Evolutionary conservation across 164 flowering plant species (phyloP).

Genomic region (Piper longum): DNA sequence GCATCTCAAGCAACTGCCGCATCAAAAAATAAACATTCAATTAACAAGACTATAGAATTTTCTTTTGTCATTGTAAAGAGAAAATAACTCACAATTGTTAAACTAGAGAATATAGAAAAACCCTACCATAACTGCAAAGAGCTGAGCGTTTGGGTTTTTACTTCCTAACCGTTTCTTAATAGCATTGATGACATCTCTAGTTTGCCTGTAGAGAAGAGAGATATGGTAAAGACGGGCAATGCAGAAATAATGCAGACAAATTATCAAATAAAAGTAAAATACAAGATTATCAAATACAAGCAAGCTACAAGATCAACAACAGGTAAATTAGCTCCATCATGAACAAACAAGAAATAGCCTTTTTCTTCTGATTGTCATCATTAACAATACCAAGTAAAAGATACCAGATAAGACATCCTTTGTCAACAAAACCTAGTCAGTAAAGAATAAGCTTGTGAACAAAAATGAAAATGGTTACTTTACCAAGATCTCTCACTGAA

Average conservation of each 20-base stretch:
- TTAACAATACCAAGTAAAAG: neutral
- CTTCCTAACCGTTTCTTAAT: conserved; percentile 70
- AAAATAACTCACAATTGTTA: no score
- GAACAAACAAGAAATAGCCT: neutral
- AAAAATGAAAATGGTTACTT: no score
- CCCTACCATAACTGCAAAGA: conserved; percentile 62
- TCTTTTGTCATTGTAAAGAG: no score
- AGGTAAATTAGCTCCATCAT: neutral
- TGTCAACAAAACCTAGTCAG: neutral
- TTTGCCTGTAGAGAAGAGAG: conserved; percentile 35
- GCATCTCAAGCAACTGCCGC: conserved; percentile 80
- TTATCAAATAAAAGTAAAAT: no score
- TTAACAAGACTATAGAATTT: neutral
- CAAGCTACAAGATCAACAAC: neutral
- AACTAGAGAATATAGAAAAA: neutral
- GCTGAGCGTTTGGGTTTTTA: conserved; percentile 51
- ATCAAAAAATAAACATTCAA: neutral
- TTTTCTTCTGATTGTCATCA: neutral
- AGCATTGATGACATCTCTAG: conserved; percentile 64
- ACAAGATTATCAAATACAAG: no score
- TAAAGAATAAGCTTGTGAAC: no score
- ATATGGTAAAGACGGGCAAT: neutral
- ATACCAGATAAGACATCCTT: neutral
- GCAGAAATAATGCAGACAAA: neutral
- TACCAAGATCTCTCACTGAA: no score